Conservation (phyloP, 495 filamentous ascomycete species). For the Daldinia grandis region DNA sequence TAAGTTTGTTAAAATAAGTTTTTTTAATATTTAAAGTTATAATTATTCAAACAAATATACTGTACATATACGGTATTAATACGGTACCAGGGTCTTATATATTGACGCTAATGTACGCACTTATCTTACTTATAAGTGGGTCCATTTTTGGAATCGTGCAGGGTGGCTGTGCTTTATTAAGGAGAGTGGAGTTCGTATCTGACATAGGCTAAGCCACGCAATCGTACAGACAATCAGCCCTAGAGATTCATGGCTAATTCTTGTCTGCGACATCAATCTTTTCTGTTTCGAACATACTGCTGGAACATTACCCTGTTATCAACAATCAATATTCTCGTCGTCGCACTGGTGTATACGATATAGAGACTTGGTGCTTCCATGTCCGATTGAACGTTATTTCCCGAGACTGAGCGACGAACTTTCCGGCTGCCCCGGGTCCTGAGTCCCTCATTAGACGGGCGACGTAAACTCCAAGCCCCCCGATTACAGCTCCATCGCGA, state of each 20-base stretch:
- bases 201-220: constrained; percentile 36
- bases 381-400: neutral
- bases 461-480: neutral
- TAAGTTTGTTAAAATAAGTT: no score
- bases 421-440: constrained; percentile 25
- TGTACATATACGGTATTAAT: no score
- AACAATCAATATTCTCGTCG: constrained; percentile 3
- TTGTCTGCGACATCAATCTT: constrained; percentile 21
- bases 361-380: neutral
- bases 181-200: constrained; percentile 10
- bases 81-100: no score
- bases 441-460: constrained; percentile 2
- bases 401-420: constrained; percentile 7
- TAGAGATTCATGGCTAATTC: constrained; percentile 25
- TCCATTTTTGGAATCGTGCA: constrained; percentile 7
- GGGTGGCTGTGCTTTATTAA: constrained; percentile 26
- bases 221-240: constrained; percentile 4
- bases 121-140: neutral
- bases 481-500: neutral
- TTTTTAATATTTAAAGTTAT: no score
- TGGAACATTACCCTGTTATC: constrained; percentile 5
- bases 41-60: no score
- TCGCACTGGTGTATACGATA: neutral
- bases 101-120: no score
- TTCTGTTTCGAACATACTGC: neutral